Evolutionary conservation across 495 filamentous ascomycete species (phyloP).

Genomic region (Hypoxylon fragiforme): DNA sequence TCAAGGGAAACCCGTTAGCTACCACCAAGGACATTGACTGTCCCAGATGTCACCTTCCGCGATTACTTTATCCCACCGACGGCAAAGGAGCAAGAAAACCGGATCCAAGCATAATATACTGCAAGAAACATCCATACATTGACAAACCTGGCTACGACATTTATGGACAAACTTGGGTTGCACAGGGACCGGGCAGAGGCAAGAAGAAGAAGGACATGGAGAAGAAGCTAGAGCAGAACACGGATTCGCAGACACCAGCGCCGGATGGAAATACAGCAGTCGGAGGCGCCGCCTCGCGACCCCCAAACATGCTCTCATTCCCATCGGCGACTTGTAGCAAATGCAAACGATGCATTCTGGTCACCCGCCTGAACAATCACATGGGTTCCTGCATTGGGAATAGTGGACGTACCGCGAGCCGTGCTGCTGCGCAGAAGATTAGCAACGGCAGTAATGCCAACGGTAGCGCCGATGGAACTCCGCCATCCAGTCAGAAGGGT

Average conservation of each 20-base stretch:
- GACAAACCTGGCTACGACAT: constrained; percentile 76
- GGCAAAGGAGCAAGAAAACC: constrained; percentile 63
- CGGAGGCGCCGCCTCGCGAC: constrained; percentile 45
- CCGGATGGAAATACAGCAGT: constrained; percentile 47
- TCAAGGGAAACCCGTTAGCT: constrained; percentile 76
- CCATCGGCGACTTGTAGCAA: constrained; percentile 61
- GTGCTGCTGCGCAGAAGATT: constrained; percentile 59
- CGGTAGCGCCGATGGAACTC: constrained; percentile 55
- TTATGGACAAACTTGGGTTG: constrained; percentile 74
- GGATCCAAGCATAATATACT: constrained; percentile 69
- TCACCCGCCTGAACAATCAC: constrained; percentile 68
- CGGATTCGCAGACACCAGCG: constrained; percentile 53
- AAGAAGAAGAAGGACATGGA: constrained; percentile 64
- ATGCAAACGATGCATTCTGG: constrained; percentile 57
- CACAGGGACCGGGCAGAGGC: constrained; percentile 54
- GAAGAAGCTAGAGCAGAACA: constrained; percentile 57
- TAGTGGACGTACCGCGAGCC: constrained; percentile 67
- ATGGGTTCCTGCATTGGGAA: constrained; percentile 81
- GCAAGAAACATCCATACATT: constrained; percentile 74
- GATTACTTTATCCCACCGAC: constrained; percentile 64
- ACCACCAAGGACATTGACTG: constrained; percentile 73
- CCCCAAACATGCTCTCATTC: constrained; percentile 61
- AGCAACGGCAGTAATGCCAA: constrained; percentile 53
- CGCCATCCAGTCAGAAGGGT: constrained; percentile 60
- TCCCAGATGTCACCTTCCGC: constrained; percentile 66